Evolutionary conservation across 768 basidiomycete species (phyloP).

Genomic region (Cystofilobasidium macerans): DNA sequence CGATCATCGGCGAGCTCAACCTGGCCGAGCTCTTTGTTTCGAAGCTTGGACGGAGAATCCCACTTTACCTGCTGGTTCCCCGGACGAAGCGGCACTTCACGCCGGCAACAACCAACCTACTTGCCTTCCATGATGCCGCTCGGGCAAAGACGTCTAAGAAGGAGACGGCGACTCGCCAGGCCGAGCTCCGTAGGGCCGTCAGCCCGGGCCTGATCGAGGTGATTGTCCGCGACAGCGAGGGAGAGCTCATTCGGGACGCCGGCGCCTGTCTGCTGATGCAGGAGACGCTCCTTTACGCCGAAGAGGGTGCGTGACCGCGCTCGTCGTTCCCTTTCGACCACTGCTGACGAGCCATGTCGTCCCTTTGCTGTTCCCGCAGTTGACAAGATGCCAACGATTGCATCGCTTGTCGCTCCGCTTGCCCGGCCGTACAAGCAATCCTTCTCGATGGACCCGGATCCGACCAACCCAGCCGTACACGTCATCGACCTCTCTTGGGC

Average conservation of each 20-base stretch:
- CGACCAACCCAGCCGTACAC: conserved; percentile 44
- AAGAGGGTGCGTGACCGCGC: conserved; percentile 60
- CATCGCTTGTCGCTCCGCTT: conserved; percentile 49
- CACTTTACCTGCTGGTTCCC: conserved; percentile 73
- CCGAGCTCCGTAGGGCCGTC: conserved; percentile 62
- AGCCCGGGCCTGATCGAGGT: conserved; percentile 64
- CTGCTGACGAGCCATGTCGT: not conserved
- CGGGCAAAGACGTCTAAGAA: conserved; percentile 77
- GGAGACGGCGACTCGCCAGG: conserved; percentile 49
- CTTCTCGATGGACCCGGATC: conserved; percentile 42
- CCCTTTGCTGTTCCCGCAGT: not conserved
- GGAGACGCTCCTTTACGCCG: conserved; percentile 74
- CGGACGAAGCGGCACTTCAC: conserved; percentile 79
- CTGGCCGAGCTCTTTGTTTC: conserved; percentile 47
- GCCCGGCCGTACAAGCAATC: conserved; percentile 44
- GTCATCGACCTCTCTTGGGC: conserved; percentile 71
- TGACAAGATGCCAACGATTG: conserved; percentile 16
- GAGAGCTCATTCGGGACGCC: conserved; percentile 56
- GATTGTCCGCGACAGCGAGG: conserved; percentile 51
- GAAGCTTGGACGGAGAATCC: conserved; percentile 62
- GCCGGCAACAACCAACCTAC: conserved; percentile 57
- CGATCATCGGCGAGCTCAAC: conserved; percentile 47
- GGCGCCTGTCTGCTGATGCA: conserved; percentile 65
- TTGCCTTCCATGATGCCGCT: conserved; percentile 62
- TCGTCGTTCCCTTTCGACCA: not conserved